Percentiles rank a stretch among this genome's conserved stretches.
These are phyloP conservation scores for Oryza meridionalis DNA, from an alignment of 176 grass and related monocot species.

Conservation along the genomic window DNA sequence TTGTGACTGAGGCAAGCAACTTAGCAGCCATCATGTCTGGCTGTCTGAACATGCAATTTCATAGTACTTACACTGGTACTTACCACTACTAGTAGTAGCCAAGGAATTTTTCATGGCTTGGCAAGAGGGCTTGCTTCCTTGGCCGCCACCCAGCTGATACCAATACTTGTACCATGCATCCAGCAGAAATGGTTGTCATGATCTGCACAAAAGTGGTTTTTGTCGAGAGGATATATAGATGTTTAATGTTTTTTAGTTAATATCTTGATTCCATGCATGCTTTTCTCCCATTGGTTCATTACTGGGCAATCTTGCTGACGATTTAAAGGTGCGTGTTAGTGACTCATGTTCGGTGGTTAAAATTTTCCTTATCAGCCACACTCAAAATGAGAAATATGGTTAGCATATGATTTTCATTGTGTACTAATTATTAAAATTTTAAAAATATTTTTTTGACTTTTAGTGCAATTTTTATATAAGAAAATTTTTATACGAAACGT, in stretches of 20 bases:
- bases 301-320: background rate
- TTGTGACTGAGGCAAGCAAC: conserved; percentile 55
- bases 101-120: conserved; percentile 46
- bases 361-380: too few relatives aligned
- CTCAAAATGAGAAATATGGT: too few relatives aligned
- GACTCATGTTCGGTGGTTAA: too few relatives aligned
- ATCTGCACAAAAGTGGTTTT: conserved; percentile 24
- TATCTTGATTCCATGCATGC: conserved; percentile 5
- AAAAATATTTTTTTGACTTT: too few relatives aligned
- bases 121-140: conserved; percentile 32
- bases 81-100: background rate
- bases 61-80: background rate
- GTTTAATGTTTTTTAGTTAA: background rate
- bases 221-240: background rate
- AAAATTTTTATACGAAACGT: too few relatives aligned
- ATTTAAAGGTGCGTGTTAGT: background rate
- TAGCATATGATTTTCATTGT: too few relatives aligned
- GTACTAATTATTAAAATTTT: too few relatives aligned
- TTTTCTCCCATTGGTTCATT: background rate
- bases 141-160: background rate
- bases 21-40: conserved; percentile 1
- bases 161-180: background rate
- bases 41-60: background rate
- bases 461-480: too few relatives aligned
- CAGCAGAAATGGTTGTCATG: background rate